These are phyloP conservation scores for Pyrus communis DNA, from an alignment of 306 rosid species.

Conservation along the genomic window DNA sequence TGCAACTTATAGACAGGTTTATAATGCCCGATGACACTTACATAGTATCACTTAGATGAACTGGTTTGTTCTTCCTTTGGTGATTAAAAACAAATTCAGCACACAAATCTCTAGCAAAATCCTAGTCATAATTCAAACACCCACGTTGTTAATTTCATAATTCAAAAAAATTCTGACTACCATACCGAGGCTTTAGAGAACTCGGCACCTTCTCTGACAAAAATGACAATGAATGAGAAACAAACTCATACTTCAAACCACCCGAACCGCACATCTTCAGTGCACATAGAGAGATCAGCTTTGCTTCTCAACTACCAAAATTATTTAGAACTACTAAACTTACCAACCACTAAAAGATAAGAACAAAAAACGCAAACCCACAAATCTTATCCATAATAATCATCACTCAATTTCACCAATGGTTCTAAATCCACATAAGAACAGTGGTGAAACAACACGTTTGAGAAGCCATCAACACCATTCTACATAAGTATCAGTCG, in stretches of 20 bases:
- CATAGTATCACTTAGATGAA: too few relatives aligned
- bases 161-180: too few relatives aligned
- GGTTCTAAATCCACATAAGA: neutral
- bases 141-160: neutral
- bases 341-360: neutral
- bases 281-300: neutral
- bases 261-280: neutral
- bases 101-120: neutral
- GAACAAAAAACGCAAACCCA: neutral
- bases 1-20: too few relatives aligned
- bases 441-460: constrained; percentile 13
- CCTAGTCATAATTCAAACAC: neutral
- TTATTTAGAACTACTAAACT: neutral
- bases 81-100: too few relatives aligned
- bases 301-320: neutral
- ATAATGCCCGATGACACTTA: too few relatives aligned
- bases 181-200: too few relatives aligned
- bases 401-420: neutral
- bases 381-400: neutral
- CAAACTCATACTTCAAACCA: neutral
- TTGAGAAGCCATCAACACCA: neutral
- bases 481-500: neutral
- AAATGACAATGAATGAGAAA: neutral
- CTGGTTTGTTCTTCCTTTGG: too few relatives aligned
- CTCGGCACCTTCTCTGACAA: neutral